phyloP scores from a whole-genome alignment of 75 land plant genomes.

The Sequoia sempervirens region DNA sequence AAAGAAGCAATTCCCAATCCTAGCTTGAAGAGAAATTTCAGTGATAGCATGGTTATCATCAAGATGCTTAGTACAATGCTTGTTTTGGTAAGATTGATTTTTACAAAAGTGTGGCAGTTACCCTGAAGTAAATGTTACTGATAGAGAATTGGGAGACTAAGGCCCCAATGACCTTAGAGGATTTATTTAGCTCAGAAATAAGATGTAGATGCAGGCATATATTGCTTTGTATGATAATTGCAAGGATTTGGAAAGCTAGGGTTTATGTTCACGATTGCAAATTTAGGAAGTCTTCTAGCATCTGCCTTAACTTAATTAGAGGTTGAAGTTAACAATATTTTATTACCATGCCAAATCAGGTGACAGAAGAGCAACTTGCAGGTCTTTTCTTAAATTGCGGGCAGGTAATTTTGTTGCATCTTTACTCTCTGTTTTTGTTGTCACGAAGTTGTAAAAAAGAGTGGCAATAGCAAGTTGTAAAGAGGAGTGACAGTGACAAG shows the following conservation, averaged over 20 bases:
- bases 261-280: background rate
- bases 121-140: background rate
- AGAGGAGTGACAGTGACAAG: background rate
- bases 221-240: background rate
- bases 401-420: conserved; percentile 36
- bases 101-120: background rate
- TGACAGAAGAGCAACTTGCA: conserved; percentile 83
- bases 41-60: background rate
- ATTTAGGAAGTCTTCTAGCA: background rate
- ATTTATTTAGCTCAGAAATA: background rate
- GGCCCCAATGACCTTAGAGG: background rate
- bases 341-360: conserved; percentile 24
- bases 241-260: background rate
- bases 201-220: background rate
- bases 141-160: background rate
- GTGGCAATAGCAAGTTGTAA: background rate
- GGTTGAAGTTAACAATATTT: background rate
- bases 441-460: background rate
- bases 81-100: background rate
- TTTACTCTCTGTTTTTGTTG: background rate
- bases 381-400: conserved; percentile 72
- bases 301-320: background rate
- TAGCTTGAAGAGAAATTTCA: background rate
- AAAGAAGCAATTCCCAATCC: background rate
- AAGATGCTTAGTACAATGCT: background rate